These are phyloP conservation scores for Verticillium dahliae DNA, from an alignment of 2,329 filamentous ascomycete species.

Conservation along the genomic window DNA sequence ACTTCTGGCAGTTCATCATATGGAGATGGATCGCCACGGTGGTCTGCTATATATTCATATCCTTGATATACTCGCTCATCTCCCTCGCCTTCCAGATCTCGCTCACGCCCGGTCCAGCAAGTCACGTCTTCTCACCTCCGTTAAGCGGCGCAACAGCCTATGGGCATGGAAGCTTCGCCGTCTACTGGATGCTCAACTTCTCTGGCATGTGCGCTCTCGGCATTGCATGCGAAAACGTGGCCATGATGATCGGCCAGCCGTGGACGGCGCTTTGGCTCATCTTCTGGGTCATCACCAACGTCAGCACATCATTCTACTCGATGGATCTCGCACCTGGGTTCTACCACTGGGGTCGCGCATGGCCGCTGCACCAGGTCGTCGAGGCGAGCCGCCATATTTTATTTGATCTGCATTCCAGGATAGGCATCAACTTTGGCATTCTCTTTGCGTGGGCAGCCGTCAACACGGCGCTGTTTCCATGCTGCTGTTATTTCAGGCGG, in stretches of 20 bases:
- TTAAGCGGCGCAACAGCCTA: constrained; percentile 46
- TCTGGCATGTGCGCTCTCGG: constrained; percentile 57
- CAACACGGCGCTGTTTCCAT: constrained; percentile 45
- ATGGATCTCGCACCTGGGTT: constrained; percentile 52
- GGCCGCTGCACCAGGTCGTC: constrained; percentile 58
- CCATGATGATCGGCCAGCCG: constrained; percentile 55
- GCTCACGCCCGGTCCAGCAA: constrained; percentile 42
- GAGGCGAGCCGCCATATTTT: constrained; percentile 52
- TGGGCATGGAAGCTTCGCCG: constrained; percentile 49
- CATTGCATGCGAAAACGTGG: constrained; percentile 58
- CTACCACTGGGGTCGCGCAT: constrained; percentile 56
- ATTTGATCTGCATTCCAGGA: constrained; percentile 50
- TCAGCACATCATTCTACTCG: constrained; percentile 52
- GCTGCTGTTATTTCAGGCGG: constrained; percentile 35
- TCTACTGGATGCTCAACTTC: constrained; percentile 60
- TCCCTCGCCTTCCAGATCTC: constrained; percentile 58
- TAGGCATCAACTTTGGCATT: constrained; percentile 55
- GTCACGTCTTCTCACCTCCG: constrained; percentile 28
- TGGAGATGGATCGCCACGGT: constrained; percentile 53
- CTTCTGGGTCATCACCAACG: constrained; percentile 63
- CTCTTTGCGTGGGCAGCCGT: constrained; percentile 51
- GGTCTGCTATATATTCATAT: constrained; percentile 53
- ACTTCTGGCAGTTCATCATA: constrained; percentile 49
- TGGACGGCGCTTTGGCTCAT: constrained; percentile 46
- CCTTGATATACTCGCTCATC: constrained; percentile 57